Evolutionary conservation across 2,329 filamentous ascomycete genomes (phyloP).

Genomic region (Mycosphaerella arachidis): DNA sequence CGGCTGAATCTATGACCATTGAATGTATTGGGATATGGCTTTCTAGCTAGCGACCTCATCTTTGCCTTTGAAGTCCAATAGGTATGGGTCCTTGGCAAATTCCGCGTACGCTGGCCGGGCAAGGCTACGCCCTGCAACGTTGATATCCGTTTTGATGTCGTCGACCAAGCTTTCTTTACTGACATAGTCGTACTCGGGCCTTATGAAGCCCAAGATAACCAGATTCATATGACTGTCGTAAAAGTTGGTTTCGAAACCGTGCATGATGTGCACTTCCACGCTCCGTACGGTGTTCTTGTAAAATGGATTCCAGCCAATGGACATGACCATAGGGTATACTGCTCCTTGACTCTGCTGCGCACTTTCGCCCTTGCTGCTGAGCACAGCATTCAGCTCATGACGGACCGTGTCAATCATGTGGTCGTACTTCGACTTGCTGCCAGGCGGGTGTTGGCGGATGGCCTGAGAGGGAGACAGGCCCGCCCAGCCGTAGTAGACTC

Average conservation of each 20-base stretch:
- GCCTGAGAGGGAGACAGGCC: conserved; percentile 49
- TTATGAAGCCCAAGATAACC: conserved; percentile 78
- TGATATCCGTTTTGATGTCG: conserved; percentile 85
- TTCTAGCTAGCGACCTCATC: conserved; percentile 28
- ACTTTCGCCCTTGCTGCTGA: conserved; percentile 8
- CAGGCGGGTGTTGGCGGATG: conserved; percentile 21
- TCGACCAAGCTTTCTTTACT: conserved; percentile 75
- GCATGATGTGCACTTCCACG: conserved; percentile 64
- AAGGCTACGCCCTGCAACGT: conserved; percentile 72
- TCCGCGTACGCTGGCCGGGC: conserved; percentile 56
- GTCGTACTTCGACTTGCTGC: conserved; percentile 23
- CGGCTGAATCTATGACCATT: neutral
- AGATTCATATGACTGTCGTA: conserved; percentile 78
- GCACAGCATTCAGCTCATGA: conserved; percentile 14
- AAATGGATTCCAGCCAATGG: conserved; percentile 94
- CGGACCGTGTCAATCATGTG: conserved; percentile 21
- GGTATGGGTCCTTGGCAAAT: conserved; percentile 47
- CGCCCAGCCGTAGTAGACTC: conserved; percentile 93
- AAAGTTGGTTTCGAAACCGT: conserved; percentile 73
- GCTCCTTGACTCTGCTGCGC: conserved; percentile 21
- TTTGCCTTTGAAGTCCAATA: conserved; percentile 33
- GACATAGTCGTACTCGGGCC: conserved; percentile 84
- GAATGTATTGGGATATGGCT: too few relatives aligned
- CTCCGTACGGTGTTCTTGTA: conserved; percentile 86
- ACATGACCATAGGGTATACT: conserved; percentile 85